phyloP scores from a whole-genome alignment of 305 asterid species.

The Fraxinus ornus region DNA sequence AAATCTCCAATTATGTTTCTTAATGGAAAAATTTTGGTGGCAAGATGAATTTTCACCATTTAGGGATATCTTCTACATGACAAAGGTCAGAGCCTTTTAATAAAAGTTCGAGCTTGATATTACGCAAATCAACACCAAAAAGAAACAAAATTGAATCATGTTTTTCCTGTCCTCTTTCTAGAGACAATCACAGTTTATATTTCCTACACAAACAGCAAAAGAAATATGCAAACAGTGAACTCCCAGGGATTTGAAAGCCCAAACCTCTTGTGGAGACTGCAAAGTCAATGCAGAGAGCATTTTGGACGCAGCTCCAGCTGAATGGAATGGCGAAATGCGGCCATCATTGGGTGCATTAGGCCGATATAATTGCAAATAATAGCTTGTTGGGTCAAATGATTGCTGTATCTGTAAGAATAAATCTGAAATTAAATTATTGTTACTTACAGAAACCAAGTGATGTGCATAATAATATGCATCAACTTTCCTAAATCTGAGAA shows the following conservation, averaged over 20 bases:
- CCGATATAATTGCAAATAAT: slow-evolving; percentile 74
- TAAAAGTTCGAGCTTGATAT: neutral
- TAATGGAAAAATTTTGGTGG: neutral
- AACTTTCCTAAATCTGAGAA: neutral
- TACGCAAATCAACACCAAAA: neutral
- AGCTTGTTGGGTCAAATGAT: slow-evolving; percentile 72
- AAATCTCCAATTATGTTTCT: neutral
- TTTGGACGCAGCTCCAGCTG: slow-evolving; percentile 65
- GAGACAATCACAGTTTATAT: neutral
- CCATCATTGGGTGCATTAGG: slow-evolving; percentile 69
- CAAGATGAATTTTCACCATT: neutral
- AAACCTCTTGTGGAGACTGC: slow-evolving; percentile 87
- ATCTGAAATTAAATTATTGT: neutral
- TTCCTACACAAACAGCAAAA: slow-evolving; percentile 3
- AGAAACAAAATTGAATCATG: neutral
- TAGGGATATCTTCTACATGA: neutral
- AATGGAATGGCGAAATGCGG: slow-evolving; percentile 73
- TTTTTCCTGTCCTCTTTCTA: neutral
- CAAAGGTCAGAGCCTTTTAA: neutral
- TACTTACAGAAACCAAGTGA: neutral
- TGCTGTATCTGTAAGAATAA: slow-evolving; percentile 65
- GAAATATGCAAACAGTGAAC: neutral
- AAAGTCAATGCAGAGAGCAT: slow-evolving; percentile 64
- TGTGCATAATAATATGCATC: slow-evolving; percentile 13
- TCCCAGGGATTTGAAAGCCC: slow-evolving; percentile 18